These are phyloP conservation scores for Ogataea methanolica DNA, from an alignment of 805 yeast species.

Conservation along the genomic window DNA sequence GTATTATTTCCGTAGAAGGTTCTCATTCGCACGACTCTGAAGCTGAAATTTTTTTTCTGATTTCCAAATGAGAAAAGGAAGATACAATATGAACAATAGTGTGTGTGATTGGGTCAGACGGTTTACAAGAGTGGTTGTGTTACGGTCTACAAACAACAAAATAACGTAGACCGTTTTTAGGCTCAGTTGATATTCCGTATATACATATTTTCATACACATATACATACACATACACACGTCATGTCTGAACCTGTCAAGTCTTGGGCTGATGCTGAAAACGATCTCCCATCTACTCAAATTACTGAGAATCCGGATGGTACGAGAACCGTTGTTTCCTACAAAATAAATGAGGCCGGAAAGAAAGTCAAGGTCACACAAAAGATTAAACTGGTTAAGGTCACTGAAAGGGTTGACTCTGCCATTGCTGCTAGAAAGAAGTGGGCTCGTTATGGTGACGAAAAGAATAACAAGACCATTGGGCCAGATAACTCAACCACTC, in stretches of 20 bases:
- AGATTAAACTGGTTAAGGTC: slow-evolving; percentile 68
- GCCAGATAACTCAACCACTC: slow-evolving; percentile 85
- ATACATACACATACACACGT: neutral
- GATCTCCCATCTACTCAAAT: slow-evolving; percentile 73
- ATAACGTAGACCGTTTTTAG: no score
- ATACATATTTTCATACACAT: neutral
- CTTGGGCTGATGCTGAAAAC: slow-evolving; percentile 69
- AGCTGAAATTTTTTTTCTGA: no score
- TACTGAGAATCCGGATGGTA: slow-evolving; percentile 78
- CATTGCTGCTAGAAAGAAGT: slow-evolving; percentile 82
- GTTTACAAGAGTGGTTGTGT: no score
- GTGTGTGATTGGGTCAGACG: no score
- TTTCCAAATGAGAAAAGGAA: no score
- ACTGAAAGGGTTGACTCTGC: slow-evolving; percentile 79
- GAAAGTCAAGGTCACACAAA: slow-evolving; percentile 84
- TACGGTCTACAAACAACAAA: no score
- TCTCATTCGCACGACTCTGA: no score
- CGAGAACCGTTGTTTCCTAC: slow-evolving; percentile 80
- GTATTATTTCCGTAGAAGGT: no score
- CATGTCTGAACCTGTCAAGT: slow-evolving; percentile 17
- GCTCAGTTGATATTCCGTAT: neutral
- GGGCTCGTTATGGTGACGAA: slow-evolving; percentile 88
- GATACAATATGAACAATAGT: no score
- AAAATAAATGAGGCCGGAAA: slow-evolving; percentile 73
- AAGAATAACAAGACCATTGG: slow-evolving; percentile 64